These are phyloP conservation scores for Paragyromitra xinjiangensis DNA, from an alignment of 495 filamentous ascomycete species.

Conservation along the genomic window DNA sequence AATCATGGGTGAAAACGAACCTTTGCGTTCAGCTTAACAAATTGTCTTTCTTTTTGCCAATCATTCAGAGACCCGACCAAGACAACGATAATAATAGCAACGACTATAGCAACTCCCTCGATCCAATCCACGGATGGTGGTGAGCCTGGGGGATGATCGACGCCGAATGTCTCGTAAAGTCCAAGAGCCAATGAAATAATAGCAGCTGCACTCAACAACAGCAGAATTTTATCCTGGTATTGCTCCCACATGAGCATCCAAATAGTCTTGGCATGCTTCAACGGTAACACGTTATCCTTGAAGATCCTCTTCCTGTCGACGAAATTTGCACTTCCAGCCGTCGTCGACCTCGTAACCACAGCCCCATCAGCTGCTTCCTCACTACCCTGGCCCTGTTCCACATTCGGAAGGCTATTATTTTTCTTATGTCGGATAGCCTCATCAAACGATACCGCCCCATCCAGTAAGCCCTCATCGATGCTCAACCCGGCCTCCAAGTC, in stretches of 20 bases:
- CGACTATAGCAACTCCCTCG: constrained; percentile 80
- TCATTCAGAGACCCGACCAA: constrained; percentile 78
- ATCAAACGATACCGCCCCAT: constrained; percentile 68
- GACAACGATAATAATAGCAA: constrained; percentile 79
- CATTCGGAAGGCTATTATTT: constrained; percentile 31
- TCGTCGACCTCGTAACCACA: constrained; percentile 10
- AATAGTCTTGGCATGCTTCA: constrained; percentile 76
- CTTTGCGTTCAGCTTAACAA: constrained; percentile 78
- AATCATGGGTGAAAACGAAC: constrained; percentile 53
- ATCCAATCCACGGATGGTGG: constrained; percentile 74
- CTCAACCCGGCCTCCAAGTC: constrained; percentile 72
- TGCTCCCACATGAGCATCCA: constrained; percentile 82
- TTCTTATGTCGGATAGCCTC: constrained; percentile 63
- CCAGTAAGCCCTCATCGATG: constrained; percentile 69
- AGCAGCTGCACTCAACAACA: constrained; percentile 76
- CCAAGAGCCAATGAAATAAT: constrained; percentile 76
- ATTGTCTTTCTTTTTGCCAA: constrained; percentile 81
- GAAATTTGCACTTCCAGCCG: constrained; percentile 58
- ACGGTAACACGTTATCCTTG: constrained; percentile 76
- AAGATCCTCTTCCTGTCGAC: constrained; percentile 75
- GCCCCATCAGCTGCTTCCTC: constrained; percentile 26
- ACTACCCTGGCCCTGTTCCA: constrained; percentile 12
- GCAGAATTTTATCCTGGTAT: constrained; percentile 86
- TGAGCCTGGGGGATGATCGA: constrained; percentile 58
- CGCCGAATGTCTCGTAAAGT: constrained; percentile 71